Percentiles rank a stretch among this genome's conserved stretches.
phyloP scores from a whole-genome alignment of 139 green algal species.

The Astrephomene gubernaculifera region DNA sequence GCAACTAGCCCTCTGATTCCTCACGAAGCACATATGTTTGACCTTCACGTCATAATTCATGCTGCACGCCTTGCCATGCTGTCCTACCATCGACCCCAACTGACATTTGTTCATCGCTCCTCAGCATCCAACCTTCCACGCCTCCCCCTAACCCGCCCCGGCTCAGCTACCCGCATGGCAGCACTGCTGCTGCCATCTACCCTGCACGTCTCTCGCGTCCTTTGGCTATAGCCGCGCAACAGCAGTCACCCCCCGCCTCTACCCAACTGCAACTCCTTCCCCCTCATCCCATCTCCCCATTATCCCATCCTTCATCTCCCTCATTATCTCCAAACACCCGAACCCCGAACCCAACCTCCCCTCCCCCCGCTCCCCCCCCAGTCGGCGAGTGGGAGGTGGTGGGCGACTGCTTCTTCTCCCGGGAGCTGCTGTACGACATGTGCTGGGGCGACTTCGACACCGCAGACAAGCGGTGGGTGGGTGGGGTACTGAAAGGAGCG shows the following conservation, averaged over 20 bases:
- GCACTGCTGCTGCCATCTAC: too few species aligned
- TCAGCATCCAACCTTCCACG: too few species aligned
- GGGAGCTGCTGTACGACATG: conserved; percentile 78
- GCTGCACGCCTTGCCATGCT: too few species aligned
- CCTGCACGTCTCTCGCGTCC: too few species aligned
- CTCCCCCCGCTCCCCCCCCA: background rate
- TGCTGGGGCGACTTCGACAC: conserved; percentile 71
- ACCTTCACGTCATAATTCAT: too few species aligned
- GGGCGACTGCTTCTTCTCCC: conserved; percentile 72
- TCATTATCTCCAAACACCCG: background rate
- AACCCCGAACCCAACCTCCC: too few species aligned
- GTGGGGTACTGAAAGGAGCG: too few species aligned
- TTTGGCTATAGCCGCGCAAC: too few species aligned
- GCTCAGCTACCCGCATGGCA: too few species aligned
- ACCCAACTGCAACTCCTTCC: background rate
- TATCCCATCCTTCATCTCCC: background rate
- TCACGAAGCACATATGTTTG: background rate
- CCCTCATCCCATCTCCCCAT: background rate
- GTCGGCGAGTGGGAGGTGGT: conserved; percentile 78
- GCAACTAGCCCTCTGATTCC: background rate
- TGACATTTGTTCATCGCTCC: too few species aligned
- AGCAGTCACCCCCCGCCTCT: too few species aligned
- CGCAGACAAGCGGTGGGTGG: conserved; percentile 61
- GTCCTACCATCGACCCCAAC: too few species aligned
- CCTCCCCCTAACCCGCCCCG: background rate